Evolutionary conservation across 2,329 filamentous ascomycete genomes (phyloP), one percentile per base, ranked within the genome.

Genomic region (Aureobasidium zeae): DNA sequence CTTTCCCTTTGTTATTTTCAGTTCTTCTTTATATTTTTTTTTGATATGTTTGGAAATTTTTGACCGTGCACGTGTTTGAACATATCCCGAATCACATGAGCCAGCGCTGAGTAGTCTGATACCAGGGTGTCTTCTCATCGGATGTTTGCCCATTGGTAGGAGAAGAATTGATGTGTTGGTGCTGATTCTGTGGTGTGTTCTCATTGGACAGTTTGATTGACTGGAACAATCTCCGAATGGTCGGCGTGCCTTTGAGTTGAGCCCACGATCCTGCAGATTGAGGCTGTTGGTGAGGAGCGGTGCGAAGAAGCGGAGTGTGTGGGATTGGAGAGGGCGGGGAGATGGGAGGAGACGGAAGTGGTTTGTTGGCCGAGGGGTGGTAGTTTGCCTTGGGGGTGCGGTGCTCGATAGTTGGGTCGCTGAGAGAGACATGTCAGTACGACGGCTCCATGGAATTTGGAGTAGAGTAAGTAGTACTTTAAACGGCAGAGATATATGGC

Each of bases 401-500:
- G 16, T 42, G 26, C 16, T 26, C 21, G 22, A 43, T 20, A 26
- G 39, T 43, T 12, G 16, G 22, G 39, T 43, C 39, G 22, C 39
- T 43, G 22, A 20, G 12, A 15, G 9, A 9, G 15, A 3, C 5
- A 17, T 6, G 39, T 43, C 15, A 43, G 39, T 22, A 9, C 26
- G 15, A 29, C 22, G 21, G 15, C 39, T 21, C 30, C 4, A 16
- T 21, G 28, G 30, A 21, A 32, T 39, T 13, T 32, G 10, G 25
- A 28, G 20, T 3, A 21, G 19, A 17, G n/a, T 41, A 46, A 19
- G 24, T 45, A 34, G 29, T 47, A 47, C 45, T 43, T 47, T 47
- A 35, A 25, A 47, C 21, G 29, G 36, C 24, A 41, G 28, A 46
- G 26, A 37, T 41, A 47, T 29, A 47, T 42, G 37, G 45, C 21